Conservation (phyloP, 176 grass and related monocot species). For the Panicum miliaceum region DNA sequence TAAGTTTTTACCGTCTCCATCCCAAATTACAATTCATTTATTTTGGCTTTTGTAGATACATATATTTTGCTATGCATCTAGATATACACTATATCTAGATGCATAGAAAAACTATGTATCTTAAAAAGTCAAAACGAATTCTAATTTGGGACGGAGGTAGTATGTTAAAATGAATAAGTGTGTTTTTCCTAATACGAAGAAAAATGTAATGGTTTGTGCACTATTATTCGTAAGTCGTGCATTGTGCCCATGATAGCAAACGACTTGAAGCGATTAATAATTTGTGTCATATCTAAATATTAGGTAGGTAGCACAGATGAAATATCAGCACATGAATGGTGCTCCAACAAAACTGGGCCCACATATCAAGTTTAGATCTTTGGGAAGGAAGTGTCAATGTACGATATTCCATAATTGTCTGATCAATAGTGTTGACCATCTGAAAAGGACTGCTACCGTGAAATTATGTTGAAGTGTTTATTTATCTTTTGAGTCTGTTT, state of each 20-base stretch:
- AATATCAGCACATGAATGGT: neutral
- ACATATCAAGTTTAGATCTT: slow-evolving; percentile 3
- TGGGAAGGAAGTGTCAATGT: neutral
- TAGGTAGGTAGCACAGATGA: neutral
- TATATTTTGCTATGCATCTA: too few relatives aligned
- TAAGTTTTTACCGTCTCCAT: too few relatives aligned
- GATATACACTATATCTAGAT: too few relatives aligned
- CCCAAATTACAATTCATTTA: too few relatives aligned
- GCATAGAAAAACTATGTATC: too few relatives aligned
- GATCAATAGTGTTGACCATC: neutral
- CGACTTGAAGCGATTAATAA: neutral
- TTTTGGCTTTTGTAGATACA: too few relatives aligned
- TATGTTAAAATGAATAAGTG: neutral
- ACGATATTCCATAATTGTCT: neutral
- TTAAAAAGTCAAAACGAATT: too few relatives aligned
- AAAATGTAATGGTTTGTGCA: neutral
- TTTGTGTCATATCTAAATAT: neutral
- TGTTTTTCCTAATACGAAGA: neutral
- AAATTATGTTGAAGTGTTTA: neutral
- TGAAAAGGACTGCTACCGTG: neutral
- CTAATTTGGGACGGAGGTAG: too few relatives aligned
- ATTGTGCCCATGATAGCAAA: neutral
- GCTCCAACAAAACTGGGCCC: slow-evolving; percentile 12
- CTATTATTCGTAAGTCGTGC: neutral
- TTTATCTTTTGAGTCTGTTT: neutral